Base-by-base conservation (phyloP, 2,329 filamentous ascomycete species). In the Fusarium scirpi region DNA sequence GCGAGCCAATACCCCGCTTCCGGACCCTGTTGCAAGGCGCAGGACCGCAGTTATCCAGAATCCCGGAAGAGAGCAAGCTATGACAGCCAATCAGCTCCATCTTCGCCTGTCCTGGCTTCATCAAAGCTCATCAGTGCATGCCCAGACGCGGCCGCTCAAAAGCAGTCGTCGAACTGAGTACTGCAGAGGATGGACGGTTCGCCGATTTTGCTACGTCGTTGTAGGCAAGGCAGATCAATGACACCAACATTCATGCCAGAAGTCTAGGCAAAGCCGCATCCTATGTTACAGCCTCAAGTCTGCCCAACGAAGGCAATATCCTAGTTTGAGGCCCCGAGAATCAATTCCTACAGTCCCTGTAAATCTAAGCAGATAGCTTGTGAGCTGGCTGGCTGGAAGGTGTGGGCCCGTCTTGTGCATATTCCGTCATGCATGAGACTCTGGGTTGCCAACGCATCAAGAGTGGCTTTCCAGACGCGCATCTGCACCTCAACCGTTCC, bases 401-500 rank as follows among this genome's bases (percentile, higher is more conserved):
- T 64, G 73, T 72, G 71, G 73, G 64, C 69, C 70, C 54, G 45
- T 49, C 72, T 74, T 80, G 78, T 86, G 85, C 86, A 86, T 84
- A 83, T 85, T 83, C 84, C 84, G 84, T 86, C 84, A 86, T 87
- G 85, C 85, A 87, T 87, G 85, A 60, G 71, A 63, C 71, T 65
- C 72, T 74, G 70, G 63, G 69, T 65, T 80, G 78, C 78, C 78
- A 80, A 72, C 78, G 77, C 78, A 80, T 80, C 78, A 78, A 77
- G 69, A 78, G 76, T 79, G 77, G 73, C 69, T 72, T 74, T 74
- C 63, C 72, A 75, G 59, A 72, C 71, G 64, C 72, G 70, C 67
- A 64, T 67, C 52, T 62, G 73, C 76, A 74, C 73, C 74, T 71
- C 62, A 69, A 67, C 72, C 68, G 69, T 72, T 59, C 59, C 62